Evolutionary conservation across 805 yeast genomes (phyloP).

Genomic region (Nakazawaea ernobii): DNA sequence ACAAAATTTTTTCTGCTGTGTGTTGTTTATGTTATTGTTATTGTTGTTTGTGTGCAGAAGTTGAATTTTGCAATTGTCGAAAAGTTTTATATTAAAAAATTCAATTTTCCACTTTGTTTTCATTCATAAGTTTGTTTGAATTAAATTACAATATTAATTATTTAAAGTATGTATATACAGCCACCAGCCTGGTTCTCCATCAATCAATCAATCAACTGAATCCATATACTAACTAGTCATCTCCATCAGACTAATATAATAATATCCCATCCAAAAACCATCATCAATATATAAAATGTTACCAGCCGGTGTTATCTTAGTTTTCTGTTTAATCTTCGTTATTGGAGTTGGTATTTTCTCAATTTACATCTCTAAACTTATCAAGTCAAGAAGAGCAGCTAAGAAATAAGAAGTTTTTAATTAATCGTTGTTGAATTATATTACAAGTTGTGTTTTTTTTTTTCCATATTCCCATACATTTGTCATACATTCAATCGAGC

Average conservation of each 20-base stretch:
- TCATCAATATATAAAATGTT: constrained; percentile 33
- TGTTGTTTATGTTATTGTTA: too few relatives aligned
- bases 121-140: background rate
- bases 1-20: too few relatives aligned
- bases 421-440: too few relatives aligned
- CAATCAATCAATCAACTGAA: background rate
- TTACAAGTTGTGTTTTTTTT: background rate
- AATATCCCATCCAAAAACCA: background rate
- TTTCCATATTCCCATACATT: too few relatives aligned
- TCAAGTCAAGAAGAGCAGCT: constrained; percentile 15
- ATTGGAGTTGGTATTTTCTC: constrained; percentile 26
- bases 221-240: background rate
- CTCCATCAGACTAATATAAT: background rate
- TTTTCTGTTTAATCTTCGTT: constrained; percentile 49
- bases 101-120: background rate
- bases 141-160: background rate
- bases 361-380: constrained; percentile 25
- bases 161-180: background rate
- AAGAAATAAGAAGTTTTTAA: constrained; percentile 8
- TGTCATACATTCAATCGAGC: too few relatives aligned
- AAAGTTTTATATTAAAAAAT: background rate
- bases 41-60: too few relatives aligned
- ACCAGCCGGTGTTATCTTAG: constrained; percentile 64
- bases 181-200: too few relatives aligned
- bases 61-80: too few relatives aligned